phyloP scores from a whole-genome alignment of 179 eudicot genomes.

The Dionaea muscipula region DNA sequence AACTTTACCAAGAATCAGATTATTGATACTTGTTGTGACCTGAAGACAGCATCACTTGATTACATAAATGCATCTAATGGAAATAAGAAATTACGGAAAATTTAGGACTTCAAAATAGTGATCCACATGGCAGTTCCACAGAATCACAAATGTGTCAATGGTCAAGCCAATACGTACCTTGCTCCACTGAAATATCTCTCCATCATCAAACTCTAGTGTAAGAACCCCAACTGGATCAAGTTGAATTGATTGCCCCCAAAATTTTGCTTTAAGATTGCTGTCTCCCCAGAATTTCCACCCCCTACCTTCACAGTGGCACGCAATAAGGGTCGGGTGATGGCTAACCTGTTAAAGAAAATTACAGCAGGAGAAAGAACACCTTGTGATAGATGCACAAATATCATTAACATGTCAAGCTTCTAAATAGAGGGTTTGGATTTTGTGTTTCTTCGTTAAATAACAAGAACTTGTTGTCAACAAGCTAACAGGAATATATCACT shows the following conservation, averaged over 20 bases:
- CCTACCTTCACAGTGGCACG: constrained; percentile 58
- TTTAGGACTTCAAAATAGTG: too few species aligned
- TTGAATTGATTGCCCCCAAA: constrained; percentile 68
- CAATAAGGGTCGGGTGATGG: constrained; percentile 55
- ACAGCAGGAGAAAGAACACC: neutral
- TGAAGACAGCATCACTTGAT: constrained; percentile 17
- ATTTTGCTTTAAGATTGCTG: constrained; percentile 54
- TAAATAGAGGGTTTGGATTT: too few species aligned
- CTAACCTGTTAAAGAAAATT: constrained; percentile 33
- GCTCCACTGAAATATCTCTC: constrained; percentile 57
- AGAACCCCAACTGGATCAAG: constrained; percentile 54
- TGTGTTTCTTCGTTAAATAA: too few species aligned
- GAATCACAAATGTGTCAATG: too few species aligned
- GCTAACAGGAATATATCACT: too few species aligned
- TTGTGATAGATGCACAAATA: neutral
- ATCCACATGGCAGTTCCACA: too few species aligned
- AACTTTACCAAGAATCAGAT: constrained; percentile 75
- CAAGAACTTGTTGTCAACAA: too few species aligned
- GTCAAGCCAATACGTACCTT: constrained; percentile 26
- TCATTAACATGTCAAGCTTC: neutral
- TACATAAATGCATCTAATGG: neutral
- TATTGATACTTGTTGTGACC: constrained; percentile 85
- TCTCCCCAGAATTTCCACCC: constrained; percentile 74
- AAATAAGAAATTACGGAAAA: neutral
- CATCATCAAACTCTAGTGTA: constrained; percentile 58